Conservation (phyloP, 805 yeast genomes). For the Yamadazyma philogaea region DNA sequence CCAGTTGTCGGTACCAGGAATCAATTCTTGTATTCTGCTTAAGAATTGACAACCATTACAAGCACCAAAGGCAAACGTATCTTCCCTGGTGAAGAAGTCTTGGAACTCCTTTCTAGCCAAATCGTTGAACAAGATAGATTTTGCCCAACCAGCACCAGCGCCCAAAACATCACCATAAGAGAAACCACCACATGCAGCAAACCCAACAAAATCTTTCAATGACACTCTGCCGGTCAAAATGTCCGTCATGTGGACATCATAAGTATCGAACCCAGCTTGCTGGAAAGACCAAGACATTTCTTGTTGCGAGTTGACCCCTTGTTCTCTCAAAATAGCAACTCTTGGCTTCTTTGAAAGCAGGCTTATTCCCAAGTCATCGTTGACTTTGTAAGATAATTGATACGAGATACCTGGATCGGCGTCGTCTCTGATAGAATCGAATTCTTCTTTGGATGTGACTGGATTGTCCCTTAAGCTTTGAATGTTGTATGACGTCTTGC, state of each 20-base stretch:
- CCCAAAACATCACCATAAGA: slow-evolving; percentile 98
- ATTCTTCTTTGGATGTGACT: slow-evolving; percentile 83
- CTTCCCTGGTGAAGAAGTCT: slow-evolving; percentile 79
- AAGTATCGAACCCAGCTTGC: slow-evolving; percentile 90
- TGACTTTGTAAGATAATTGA: slow-evolving; percentile 67
- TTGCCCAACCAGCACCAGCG: slow-evolving; percentile 99
- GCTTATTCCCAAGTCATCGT: slow-evolving; percentile 43
- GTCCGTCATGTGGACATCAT: slow-evolving; percentile 97
- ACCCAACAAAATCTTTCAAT: slow-evolving; percentile 78
- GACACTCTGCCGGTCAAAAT: slow-evolving; percentile 68
- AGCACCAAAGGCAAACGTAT: slow-evolving; percentile 96
- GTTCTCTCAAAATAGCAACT: slow-evolving; percentile 96
- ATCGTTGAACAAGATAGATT: slow-evolving; percentile 84
- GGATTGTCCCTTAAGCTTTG: slow-evolving; percentile 96
- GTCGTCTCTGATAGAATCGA: slow-evolving; percentile 68
- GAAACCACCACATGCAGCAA: slow-evolving; percentile 99
- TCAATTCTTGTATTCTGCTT: slow-evolving; percentile 76
- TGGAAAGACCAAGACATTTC: slow-evolving; percentile 98
- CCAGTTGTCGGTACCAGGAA: slow-evolving; percentile 95
- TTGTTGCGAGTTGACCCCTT: slow-evolving; percentile 96
- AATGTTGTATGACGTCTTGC: slow-evolving; percentile 81
- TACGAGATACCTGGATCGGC: slow-evolving; percentile 86
- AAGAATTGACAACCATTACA: slow-evolving; percentile 98
- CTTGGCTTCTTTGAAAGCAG: slow-evolving; percentile 54
- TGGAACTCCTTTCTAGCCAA: slow-evolving; percentile 71